phyloP scores from a whole-genome alignment of 2,329 filamentous ascomycete genomes.

The Talaromyces verruculosus region DNA sequence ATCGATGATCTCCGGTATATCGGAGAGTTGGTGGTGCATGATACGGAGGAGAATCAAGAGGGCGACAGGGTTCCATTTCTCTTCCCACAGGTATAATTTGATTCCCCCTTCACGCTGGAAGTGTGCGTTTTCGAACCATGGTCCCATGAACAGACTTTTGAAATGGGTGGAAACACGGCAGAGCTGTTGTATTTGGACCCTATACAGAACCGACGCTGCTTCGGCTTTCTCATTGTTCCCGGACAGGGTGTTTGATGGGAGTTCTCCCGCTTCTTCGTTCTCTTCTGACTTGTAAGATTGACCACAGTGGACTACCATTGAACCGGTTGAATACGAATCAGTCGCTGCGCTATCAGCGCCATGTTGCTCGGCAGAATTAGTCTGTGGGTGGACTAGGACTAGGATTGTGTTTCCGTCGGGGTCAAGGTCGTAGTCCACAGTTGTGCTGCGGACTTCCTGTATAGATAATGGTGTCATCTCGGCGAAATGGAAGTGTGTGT shows the following conservation, averaged over 20 bases:
- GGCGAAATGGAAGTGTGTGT: neutral
- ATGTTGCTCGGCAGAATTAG: neutral
- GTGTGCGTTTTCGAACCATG: neutral
- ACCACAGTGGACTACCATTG: neutral
- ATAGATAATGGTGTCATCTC: neutral
- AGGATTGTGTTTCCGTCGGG: neutral
- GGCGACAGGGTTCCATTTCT: slow-evolving; percentile 34
- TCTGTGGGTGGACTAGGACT: neutral
- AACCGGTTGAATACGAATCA: neutral
- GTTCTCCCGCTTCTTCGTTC: neutral
- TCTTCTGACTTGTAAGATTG: neutral
- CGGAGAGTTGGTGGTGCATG: slow-evolving; percentile 46
- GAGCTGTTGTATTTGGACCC: neutral
- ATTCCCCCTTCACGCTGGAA: neutral
- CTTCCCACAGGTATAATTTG: neutral
- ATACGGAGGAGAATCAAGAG: slow-evolving; percentile 47
- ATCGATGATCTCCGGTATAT: slow-evolving; percentile 41
- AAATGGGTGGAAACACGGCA: neutral
- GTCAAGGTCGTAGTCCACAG: neutral
- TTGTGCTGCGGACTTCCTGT: neutral
- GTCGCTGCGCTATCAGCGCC: neutral
- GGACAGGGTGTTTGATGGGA: neutral
- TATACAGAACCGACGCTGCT: neutral
- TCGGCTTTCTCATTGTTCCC: neutral
- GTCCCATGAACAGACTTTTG: neutral